Conservation (phyloP, 805 yeast species). For the Sugiyamaella americana region DNA sequence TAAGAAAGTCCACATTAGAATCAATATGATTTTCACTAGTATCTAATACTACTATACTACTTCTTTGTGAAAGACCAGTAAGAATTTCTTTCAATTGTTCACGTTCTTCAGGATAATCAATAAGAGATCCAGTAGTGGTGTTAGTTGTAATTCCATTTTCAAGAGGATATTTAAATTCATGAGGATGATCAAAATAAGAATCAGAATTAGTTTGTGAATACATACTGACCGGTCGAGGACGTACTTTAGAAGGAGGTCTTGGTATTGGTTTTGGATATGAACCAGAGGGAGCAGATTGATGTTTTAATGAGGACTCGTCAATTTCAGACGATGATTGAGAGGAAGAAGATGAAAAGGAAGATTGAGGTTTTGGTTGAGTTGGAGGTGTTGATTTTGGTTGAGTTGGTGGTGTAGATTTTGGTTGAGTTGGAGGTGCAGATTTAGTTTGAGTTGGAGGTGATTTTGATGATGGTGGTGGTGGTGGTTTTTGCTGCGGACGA, state of each 20-base stretch:
- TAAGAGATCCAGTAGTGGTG: constrained; percentile 5
- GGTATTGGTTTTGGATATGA: background rate
- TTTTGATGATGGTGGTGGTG: background rate
- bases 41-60: constrained; percentile 31
- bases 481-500: background rate
- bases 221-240: constrained; percentile 14
- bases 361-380: background rate
- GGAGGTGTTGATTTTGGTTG: background rate
- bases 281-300: background rate
- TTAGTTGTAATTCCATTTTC: background rate
- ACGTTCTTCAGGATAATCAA: constrained; percentile 17
- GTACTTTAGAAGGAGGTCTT: background rate
- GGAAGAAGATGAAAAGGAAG: no score
- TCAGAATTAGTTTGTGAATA: background rate
- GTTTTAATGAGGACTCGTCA: no score
- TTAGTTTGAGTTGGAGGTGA: background rate
- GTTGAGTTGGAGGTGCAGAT: background rate
- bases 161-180: background rate
- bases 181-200: background rate
- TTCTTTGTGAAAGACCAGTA: constrained; percentile 31
- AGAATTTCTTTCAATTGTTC: constrained; percentile 30
- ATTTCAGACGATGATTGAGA: no score
- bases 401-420: background rate
- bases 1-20: constrained; percentile 34
- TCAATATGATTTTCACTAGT: constrained; percentile 26